A percentile compares a stretch with the other conserved stretches of the same genome.
phyloP scores from a whole-genome alignment of 352 stramenopile genomes.

The Phytopythium kandeliae region DNA sequence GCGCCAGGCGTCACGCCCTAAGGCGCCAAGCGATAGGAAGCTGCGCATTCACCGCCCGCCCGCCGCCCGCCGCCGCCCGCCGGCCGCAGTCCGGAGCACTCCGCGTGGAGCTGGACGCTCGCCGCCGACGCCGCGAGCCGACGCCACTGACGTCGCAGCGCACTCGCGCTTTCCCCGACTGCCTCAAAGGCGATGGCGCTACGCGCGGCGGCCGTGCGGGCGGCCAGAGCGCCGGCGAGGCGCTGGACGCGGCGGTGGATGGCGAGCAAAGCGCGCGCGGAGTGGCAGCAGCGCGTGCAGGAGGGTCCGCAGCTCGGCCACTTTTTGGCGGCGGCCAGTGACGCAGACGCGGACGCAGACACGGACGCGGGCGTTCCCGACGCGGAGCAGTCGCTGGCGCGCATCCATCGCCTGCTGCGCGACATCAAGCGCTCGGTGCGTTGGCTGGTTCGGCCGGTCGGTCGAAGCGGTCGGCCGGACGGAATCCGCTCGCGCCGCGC shows the following conservation, averaged over 20 bases:
- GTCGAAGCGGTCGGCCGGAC: too few species aligned
- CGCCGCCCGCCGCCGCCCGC: too few species aligned
- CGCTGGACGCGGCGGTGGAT: constrained; percentile 4
- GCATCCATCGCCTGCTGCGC: constrained; percentile 34
- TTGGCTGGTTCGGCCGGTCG: neutral
- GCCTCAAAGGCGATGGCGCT: constrained; percentile 5
- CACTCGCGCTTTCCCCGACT: neutral
- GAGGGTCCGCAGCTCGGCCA: constrained; percentile 27
- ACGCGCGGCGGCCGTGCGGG: neutral
- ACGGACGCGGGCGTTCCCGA: neutral
- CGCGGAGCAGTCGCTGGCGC: constrained; percentile 23
- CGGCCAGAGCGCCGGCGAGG: neutral
- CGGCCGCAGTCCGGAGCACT: too few species aligned
- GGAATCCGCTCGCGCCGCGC: neutral
- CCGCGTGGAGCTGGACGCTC: too few species aligned
- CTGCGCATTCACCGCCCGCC: too few species aligned
- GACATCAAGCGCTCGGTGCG: constrained; percentile 27
- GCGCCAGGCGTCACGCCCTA: too few species aligned
- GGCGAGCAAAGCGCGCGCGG: constrained; percentile 12
- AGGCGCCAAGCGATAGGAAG: too few species aligned
- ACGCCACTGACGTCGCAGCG: too few species aligned
- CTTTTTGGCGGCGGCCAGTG: constrained; percentile 18
- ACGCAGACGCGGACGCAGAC: constrained; percentile 1
- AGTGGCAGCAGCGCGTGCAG: constrained; percentile 28
- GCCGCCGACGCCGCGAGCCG: too few species aligned